phyloP scores from a whole-genome alignment of 169 alveolate genomes.

The Cryptosporidium sp. region DNA sequence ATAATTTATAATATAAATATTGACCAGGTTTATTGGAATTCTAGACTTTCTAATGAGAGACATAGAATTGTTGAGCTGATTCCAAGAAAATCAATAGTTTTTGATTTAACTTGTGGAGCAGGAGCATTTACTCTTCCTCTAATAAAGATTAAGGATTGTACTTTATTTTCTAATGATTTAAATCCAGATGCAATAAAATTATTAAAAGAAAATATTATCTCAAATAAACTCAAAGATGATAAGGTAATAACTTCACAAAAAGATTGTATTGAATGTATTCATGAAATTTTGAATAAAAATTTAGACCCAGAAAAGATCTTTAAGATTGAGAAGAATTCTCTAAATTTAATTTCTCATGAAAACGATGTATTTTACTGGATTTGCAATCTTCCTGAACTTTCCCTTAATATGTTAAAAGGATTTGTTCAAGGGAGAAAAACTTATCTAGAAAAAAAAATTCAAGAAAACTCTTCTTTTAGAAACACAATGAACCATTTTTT shows the following conservation, averaged over 20 bases:
- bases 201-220: conserved; percentile 78
- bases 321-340: conserved; percentile 21
- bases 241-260: conserved; percentile 81
- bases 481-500: conserved; percentile 64
- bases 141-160: conserved; percentile 81
- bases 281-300: conserved; percentile 35
- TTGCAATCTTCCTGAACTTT: conserved; percentile 64
- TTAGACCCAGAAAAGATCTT: conserved; percentile 41
- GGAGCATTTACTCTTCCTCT: conserved; percentile 88
- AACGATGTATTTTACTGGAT: conserved; percentile 46
- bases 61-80: conserved; percentile 80
- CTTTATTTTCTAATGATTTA: conserved; percentile 86
- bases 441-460: conserved; percentile 64
- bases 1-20: conserved; percentile 82
- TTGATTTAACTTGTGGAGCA: conserved; percentile 88
- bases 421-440: conserved; percentile 82
- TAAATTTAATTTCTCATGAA: neutral
- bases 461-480: conserved; percentile 77
- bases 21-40: conserved; percentile 87
- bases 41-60: conserved; percentile 85
- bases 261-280: conserved; percentile 85
- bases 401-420: conserved; percentile 82
- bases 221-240: conserved; percentile 81
- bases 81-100: conserved; percentile 82
- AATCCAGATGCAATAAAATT: conserved; percentile 85